Evolutionary conservation across 2,329 filamentous ascomycete genomes (phyloP).

Genomic region (Fusarium sp.): DNA sequence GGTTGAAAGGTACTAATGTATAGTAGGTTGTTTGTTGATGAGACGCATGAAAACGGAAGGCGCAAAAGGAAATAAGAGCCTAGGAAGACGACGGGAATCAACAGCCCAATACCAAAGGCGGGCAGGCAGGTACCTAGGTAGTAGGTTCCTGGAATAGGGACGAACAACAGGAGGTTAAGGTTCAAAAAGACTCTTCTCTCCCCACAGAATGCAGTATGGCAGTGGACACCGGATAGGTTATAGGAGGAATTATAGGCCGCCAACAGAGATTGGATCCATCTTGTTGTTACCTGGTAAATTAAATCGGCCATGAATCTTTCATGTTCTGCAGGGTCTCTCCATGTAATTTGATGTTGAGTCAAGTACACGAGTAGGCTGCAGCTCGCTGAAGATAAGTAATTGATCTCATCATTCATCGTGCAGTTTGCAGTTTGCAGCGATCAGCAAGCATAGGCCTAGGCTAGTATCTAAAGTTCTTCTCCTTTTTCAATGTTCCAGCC

Average conservation of each 20-base stretch:
- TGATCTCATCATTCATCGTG: neutral
- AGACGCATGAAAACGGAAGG: neutral
- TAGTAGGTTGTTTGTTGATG: neutral
- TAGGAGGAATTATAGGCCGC: neutral
- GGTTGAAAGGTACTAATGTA: neutral
- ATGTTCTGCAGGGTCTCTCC: conserved; percentile 20
- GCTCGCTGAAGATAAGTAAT: conserved; percentile 5
- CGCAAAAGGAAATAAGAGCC: neutral
- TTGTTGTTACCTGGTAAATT: neutral
- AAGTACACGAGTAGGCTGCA: neutral
- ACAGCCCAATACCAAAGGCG: neutral
- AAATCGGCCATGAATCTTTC: neutral
- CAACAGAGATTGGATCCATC: neutral
- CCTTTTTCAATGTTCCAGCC: neutral
- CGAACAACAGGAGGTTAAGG: neutral
- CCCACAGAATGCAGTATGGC: neutral
- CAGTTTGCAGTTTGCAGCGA: conserved; percentile 3
- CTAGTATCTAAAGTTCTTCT: neutral
- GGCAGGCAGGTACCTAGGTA: too few species aligned
- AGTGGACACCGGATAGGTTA: neutral
- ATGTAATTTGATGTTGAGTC: conserved; percentile 3
- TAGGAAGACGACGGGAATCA: neutral
- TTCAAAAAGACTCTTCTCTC: neutral
- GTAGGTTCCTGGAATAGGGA: neutral
- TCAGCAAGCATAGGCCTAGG: neutral